Conservation (phyloP, 352 stramenopile genomes). For the Paralagenidium karlingii region DNA sequence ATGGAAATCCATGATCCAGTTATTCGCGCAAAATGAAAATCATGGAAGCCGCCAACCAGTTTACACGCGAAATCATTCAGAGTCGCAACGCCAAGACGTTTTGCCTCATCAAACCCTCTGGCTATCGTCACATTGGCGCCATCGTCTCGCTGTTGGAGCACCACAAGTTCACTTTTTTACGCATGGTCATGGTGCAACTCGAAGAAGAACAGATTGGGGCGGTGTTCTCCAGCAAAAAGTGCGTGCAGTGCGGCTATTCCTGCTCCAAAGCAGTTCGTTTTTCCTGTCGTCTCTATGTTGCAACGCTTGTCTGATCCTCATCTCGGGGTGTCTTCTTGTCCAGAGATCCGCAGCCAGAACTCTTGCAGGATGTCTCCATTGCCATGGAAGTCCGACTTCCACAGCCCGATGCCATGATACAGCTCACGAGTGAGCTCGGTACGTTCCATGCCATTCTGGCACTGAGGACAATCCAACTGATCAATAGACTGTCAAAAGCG, state of each 20-base stretch:
- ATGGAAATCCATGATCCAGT: too few species aligned
- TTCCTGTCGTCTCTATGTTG: too few species aligned
- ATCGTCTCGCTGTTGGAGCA: constrained; percentile 30
- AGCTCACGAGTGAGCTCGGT: constrained; percentile 10
- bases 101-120: constrained; percentile 32
- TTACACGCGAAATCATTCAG: constrained; percentile 23
- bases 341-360: constrained; percentile 8
- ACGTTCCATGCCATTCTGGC: too few species aligned
- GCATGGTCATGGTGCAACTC: constrained; percentile 35
- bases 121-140: constrained; percentile 33
- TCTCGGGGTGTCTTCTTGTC: too few species aligned
- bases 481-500: too few species aligned
- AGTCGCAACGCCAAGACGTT: constrained; percentile 20
- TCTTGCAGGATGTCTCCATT: constrained; percentile 34
- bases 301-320: too few species aligned
- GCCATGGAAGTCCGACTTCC: constrained; percentile 27
- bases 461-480: too few species aligned
- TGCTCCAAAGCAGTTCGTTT: too few species aligned
- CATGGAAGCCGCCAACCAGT: constrained; percentile 52
- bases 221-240: too few species aligned
- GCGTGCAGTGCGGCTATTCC: too few species aligned
- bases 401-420: constrained; percentile 13
- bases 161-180: constrained; percentile 16
- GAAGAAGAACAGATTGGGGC: constrained; percentile 21
- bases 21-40: constrained; percentile 66